phyloP scores from a whole-genome alignment of 768 basidiomycete genomes.

The Trametes cubensis region DNA sequence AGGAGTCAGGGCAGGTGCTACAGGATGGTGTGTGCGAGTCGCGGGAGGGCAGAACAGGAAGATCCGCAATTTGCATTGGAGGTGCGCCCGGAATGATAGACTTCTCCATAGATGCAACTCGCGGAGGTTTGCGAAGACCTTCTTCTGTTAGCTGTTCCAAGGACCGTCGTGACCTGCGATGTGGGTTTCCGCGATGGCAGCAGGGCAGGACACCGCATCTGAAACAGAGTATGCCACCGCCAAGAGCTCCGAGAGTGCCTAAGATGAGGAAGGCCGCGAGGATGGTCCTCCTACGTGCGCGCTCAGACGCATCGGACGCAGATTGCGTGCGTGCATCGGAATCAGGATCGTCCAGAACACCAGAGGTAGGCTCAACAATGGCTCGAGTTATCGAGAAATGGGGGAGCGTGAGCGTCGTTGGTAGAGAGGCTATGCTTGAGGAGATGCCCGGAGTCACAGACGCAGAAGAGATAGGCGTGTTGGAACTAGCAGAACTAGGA shows the following conservation, averaged over 20 bases:
- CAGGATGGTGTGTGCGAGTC: constrained; percentile 18
- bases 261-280: constrained; percentile 26
- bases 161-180: constrained; percentile 1
- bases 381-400: constrained; percentile 3
- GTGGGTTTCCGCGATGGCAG: constrained; percentile 7
- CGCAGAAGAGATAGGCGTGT: background rate
- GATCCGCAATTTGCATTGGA: background rate
- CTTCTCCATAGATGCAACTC: constrained; percentile 12
- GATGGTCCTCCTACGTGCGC: constrained; percentile 14
- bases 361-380: constrained; percentile 8
- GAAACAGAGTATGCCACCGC: constrained; percentile 21
- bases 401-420: background rate
- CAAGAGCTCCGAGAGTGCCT: constrained; percentile 20
- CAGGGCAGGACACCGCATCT: constrained; percentile 23
- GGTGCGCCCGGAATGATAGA: constrained; percentile 20
- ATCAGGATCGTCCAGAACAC: constrained; percentile 14
- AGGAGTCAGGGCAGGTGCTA: constrained; percentile 21
- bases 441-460: background rate
- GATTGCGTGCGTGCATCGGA: constrained; percentile 6
- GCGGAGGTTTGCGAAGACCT: constrained; percentile 4
- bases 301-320: constrained; percentile 9
- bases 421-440: background rate
- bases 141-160: constrained; percentile 10
- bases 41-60: constrained; percentile 13
- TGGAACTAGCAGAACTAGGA: background rate